Percentiles rank a stretch among this genome's conserved stretches.
These are phyloP conservation scores for Fusarium temperatum DNA, from an alignment of 2,329 filamentous ascomycete species.

Conservation along the genomic window DNA sequence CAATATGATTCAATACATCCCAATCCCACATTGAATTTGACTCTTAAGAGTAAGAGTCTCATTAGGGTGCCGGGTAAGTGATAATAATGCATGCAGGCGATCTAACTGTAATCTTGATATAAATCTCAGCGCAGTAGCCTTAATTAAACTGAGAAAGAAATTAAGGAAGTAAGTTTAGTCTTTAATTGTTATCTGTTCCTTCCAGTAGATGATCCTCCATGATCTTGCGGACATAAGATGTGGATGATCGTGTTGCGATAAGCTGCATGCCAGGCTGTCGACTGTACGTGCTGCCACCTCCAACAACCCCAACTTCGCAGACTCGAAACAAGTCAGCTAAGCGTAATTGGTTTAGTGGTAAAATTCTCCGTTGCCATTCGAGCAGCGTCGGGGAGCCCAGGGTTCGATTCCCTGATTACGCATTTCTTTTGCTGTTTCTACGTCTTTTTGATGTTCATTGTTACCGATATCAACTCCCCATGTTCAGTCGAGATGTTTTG, in stretches of 20 bases:
- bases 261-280: fast-evolving
- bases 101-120: no score
- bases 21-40: no score
- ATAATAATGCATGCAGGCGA: no score
- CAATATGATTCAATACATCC: fast-evolving
- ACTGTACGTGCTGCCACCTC: no score
- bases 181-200: no score
- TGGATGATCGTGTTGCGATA: fast-evolving
- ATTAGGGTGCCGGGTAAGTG: background rate
- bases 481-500: background rate
- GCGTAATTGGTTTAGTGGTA: conserved; percentile 1
- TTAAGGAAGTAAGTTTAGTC: no score
- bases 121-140: fast-evolving
- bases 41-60: background rate
- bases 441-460: background rate
- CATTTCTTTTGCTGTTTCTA: background rate
- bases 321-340: background rate
- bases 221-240: fast-evolving
- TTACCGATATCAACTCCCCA: fast-evolving
- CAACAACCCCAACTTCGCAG: fast-evolving
- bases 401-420: background rate
- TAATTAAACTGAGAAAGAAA: no score
- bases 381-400: background rate
- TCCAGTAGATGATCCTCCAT: background rate
- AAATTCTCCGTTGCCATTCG: background rate